Percentiles rank a stretch among this genome's conserved stretches.
These are phyloP conservation scores for Tilletia setariae DNA, from an alignment of 1,284 basidiomycete genomes.

Conservation along the genomic window DNA sequence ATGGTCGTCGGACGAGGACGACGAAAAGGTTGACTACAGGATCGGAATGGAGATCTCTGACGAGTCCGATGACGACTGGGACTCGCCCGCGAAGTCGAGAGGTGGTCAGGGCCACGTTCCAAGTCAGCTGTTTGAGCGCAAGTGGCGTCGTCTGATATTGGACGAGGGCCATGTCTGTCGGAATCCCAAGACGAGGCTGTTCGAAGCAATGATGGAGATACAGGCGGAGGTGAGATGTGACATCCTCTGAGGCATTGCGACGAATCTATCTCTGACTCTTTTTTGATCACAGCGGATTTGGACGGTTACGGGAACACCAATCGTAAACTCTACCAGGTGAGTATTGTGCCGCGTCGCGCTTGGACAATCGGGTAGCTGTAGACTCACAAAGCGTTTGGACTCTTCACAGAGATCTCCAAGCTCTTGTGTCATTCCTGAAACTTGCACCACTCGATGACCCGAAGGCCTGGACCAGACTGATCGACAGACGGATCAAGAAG, in stretches of 20 bases:
- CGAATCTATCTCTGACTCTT: neutral
- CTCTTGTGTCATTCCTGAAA: slow-evolving; percentile 73
- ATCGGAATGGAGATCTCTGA: slow-evolving; percentile 36
- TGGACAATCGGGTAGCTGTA: neutral
- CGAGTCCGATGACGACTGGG: slow-evolving; percentile 33
- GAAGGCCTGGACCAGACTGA: slow-evolving; percentile 61
- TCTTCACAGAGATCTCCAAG: slow-evolving; percentile 69
- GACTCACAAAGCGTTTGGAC: slow-evolving; percentile 3
- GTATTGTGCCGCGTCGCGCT: slow-evolving; percentile 57
- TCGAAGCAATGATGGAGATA: slow-evolving; percentile 67
- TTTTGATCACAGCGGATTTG: slow-evolving; percentile 21
- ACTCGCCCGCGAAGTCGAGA: neutral
- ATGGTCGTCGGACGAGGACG: slow-evolving; percentile 14
- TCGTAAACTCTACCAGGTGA: slow-evolving; percentile 69
- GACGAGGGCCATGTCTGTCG: slow-evolving; percentile 84
- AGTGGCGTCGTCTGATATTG: slow-evolving; percentile 81
- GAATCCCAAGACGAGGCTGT: slow-evolving; percentile 79
- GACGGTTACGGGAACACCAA: slow-evolving; percentile 76
- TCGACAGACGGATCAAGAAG: slow-evolving; percentile 60
- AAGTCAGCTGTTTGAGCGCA: slow-evolving; percentile 62
- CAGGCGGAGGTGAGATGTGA: slow-evolving; percentile 59
- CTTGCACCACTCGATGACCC: slow-evolving; percentile 75
- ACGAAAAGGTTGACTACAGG: neutral
- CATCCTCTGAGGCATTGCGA: neutral
- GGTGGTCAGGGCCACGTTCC: neutral